Percentiles rank a stretch among this genome's conserved stretches.
Conservation (phyloP, 345 rosid genomes). For the Citrus maxima region DNA sequence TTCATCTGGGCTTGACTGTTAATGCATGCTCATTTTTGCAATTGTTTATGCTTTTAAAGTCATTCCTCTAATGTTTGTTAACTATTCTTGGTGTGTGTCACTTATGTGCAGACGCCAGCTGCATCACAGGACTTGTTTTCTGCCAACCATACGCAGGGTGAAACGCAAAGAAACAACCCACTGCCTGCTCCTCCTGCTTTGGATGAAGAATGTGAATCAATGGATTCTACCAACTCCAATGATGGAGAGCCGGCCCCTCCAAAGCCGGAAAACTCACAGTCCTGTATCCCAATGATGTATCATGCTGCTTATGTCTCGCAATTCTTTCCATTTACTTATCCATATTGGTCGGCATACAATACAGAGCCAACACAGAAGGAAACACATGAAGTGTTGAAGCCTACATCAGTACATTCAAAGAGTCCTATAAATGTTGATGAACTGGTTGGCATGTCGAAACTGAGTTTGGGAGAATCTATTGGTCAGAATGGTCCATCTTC, state of each 20-base stretch:
- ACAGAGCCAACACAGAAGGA: constrained; percentile 45
- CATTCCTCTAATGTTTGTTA: neutral
- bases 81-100: neutral
- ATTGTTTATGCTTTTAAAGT: neutral
- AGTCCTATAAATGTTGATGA: constrained; percentile 86
- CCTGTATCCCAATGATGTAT: constrained; percentile 58
- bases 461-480: constrained; percentile 71
- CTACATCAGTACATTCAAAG: constrained; percentile 77
- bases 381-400: constrained; percentile 74
- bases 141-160: constrained; percentile 33
- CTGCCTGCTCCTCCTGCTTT: constrained; percentile 50
- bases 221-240: constrained; percentile 90
- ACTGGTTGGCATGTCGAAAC: constrained; percentile 89
- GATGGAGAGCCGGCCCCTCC: constrained; percentile 51
- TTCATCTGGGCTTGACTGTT: neutral
- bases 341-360: constrained; percentile 61
- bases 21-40: neutral
- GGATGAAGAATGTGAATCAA: constrained; percentile 90
- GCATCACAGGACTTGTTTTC: constrained; percentile 53
- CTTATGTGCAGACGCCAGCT: constrained; percentile 53
- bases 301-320: constrained; percentile 79
- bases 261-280: constrained; percentile 40
- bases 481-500: constrained; percentile 52
- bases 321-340: constrained; percentile 61
- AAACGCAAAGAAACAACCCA: constrained; percentile 39